phyloP scores from a whole-genome alignment of 2,329 filamentous ascomycete species.

The Fusarium nodosum region DNA sequence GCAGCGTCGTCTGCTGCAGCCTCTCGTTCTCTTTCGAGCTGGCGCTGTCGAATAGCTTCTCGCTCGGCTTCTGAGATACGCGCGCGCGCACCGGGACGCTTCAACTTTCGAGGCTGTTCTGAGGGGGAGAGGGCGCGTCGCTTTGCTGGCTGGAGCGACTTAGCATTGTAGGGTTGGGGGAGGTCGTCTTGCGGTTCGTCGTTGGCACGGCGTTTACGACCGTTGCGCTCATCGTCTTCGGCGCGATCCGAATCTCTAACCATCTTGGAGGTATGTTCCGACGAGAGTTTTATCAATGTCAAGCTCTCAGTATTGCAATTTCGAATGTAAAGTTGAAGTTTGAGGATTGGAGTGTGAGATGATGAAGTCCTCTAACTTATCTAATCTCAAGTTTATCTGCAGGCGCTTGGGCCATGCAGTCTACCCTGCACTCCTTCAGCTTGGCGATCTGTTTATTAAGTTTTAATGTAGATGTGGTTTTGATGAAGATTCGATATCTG shows the following conservation, averaged over 20 bases:
- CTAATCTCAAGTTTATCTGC: conserved; percentile 20
- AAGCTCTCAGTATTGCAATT: not conserved
- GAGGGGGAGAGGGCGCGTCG: conserved; percentile 69
- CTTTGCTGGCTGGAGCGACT: conserved; percentile 69
- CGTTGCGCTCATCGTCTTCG: conserved; percentile 37
- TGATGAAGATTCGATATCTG: too few relatives aligned
- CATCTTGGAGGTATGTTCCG: conserved; percentile 22
- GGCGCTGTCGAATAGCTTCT: conserved; percentile 74
- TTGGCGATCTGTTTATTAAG: not conserved
- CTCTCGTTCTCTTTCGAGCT: conserved; percentile 68
- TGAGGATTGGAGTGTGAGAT: conserved; percentile 14
- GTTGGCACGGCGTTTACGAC: conserved; percentile 53
- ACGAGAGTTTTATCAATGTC: not conserved
- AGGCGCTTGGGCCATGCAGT: conserved; percentile 34
- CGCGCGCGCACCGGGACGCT: conserved; percentile 75
- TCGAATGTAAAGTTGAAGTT: conserved; percentile 7
- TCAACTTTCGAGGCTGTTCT: conserved; percentile 72
- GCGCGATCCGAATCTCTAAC: conserved; percentile 34
- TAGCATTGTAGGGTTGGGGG: conserved; percentile 72
- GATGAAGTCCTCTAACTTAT: conserved; percentile 22
- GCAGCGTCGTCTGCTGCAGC: conserved; percentile 55
- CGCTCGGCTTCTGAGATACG: conserved; percentile 76
- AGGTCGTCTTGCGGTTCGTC: conserved; percentile 60
- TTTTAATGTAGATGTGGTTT: not conserved
- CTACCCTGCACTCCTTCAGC: conserved; percentile 38